These are phyloP conservation scores for Lactifluus hygrophoroides DNA, from an alignment of 768 basidiomycete genomes.

Conservation along the genomic window DNA sequence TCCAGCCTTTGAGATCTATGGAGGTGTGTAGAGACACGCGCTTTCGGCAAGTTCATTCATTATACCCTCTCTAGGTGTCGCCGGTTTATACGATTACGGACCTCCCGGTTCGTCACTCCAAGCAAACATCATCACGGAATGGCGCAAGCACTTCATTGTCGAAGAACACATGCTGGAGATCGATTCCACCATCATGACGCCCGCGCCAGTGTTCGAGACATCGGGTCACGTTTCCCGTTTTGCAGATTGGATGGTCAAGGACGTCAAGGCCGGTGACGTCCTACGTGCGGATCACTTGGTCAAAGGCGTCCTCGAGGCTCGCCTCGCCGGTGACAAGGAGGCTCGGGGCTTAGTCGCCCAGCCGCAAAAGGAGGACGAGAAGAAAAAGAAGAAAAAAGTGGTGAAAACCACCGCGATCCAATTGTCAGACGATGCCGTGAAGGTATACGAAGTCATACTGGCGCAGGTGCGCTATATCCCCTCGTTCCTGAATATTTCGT, in stretches of 20 bases:
- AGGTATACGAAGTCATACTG: constrained; percentile 72
- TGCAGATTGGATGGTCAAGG: constrained; percentile 99
- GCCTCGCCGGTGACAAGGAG: constrained; percentile 85
- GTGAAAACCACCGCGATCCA: constrained; percentile 61
- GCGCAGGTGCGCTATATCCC: constrained; percentile 60
- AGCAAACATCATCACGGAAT: constrained; percentile 93
- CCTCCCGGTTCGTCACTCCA: constrained; percentile 93
- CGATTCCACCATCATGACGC: constrained; percentile 97
- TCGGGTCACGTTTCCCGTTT: constrained; percentile 98
- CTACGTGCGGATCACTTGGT: constrained; percentile 95
- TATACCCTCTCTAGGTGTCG: constrained; percentile 58
- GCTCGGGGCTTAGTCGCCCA: constrained; percentile 68
- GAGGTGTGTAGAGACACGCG: constrained; percentile 50
- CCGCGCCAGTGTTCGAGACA: constrained; percentile 88
- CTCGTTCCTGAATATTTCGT: background rate
- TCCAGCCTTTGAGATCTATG: constrained; percentile 98
- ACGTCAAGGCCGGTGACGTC: constrained; percentile 89
- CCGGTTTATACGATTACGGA: constrained; percentile 96
- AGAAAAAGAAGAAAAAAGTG: constrained; percentile 74
- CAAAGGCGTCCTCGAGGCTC: constrained; percentile 82
- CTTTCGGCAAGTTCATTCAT: background rate
- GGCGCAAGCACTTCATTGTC: constrained; percentile 97
- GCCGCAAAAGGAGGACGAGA: constrained; percentile 46
- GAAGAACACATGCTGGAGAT: constrained; percentile 98
- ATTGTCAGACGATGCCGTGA: constrained; percentile 63